phyloP scores from a whole-genome alignment of 2,329 filamentous ascomycete species.

The Teratosphaeria zuluensis region DNA sequence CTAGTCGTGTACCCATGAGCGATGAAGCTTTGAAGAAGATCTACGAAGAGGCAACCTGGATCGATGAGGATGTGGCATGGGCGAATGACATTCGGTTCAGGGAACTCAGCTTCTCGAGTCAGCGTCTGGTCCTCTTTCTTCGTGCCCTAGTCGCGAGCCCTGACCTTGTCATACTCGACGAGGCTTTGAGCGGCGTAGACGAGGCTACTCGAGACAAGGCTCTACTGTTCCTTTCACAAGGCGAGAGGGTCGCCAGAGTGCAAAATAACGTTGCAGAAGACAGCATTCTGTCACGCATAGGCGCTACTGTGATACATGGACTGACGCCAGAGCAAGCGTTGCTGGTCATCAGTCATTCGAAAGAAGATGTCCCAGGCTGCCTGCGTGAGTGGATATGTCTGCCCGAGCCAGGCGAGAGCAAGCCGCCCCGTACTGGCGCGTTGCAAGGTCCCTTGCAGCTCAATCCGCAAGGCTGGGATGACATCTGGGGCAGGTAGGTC shows the following conservation, averaged over 20 bases:
- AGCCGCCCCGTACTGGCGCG: slow-evolving; percentile 53
- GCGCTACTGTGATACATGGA: slow-evolving; percentile 47
- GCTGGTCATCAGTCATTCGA: slow-evolving; percentile 84
- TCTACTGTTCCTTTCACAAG: slow-evolving; percentile 59
- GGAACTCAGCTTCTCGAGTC: slow-evolving; percentile 66
- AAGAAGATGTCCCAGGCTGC: slow-evolving; percentile 78
- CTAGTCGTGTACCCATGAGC: background rate
- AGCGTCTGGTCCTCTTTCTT: slow-evolving; percentile 77
- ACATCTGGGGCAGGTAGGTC: slow-evolving; percentile 18
- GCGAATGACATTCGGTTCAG: slow-evolving; percentile 60
- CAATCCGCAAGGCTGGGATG: slow-evolving; percentile 20
- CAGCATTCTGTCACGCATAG: slow-evolving; percentile 29
- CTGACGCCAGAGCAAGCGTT: slow-evolving; percentile 65
- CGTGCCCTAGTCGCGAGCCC: slow-evolving; percentile 37
- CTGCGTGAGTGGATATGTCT: slow-evolving; percentile 79
- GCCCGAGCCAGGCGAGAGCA: slow-evolving; percentile 60
- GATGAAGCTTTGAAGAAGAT: slow-evolving; percentile 5
- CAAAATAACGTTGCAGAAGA: slow-evolving; percentile 11
- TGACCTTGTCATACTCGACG: slow-evolving; percentile 42
- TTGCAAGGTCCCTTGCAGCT: slow-evolving; percentile 34
- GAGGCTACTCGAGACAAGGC: slow-evolving; percentile 69
- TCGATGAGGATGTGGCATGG: slow-evolving; percentile 44
- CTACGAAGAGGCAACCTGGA: slow-evolving; percentile 9
- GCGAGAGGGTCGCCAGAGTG: slow-evolving; percentile 23
- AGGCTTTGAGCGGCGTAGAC: slow-evolving; percentile 44